A percentile compares a stretch with the other conserved stretches of the same genome.
These are phyloP conservation scores for Bothriochloa decipiens DNA, from an alignment of 176 grass and related monocot genomes.

Conservation along the genomic window DNA sequence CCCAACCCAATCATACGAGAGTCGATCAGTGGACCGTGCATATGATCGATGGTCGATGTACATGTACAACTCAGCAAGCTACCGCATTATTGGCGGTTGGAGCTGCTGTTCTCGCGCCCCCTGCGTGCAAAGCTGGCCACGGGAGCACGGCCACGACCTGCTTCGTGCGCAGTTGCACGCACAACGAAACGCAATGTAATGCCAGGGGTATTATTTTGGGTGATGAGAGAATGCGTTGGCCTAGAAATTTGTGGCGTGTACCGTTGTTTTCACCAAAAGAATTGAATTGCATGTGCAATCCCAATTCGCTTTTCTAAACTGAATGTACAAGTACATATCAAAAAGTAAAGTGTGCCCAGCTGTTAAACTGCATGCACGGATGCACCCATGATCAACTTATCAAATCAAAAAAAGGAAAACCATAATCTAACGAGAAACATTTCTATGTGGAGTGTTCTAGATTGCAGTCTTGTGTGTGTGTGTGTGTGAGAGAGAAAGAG, in stretches of 20 bases:
- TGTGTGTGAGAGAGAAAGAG: too few relatives aligned
- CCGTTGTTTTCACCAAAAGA: not conserved
- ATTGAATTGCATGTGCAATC: not conserved
- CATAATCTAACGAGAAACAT: too few relatives aligned
- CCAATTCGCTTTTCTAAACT: not conserved
- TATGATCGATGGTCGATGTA: not conserved
- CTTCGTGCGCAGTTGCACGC: slow-evolving; percentile 25
- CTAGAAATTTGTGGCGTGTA: not conserved
- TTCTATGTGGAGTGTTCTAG: too few relatives aligned
- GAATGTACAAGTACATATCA: not conserved
- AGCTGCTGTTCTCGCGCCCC: not conserved
- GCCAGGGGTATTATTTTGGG: not conserved
- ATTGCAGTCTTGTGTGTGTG: too few relatives aligned
- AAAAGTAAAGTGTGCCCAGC: not conserved
- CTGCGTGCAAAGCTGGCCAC: slow-evolving; percentile 31
- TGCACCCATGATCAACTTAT: too few relatives aligned
- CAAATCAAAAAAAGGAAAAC: too few relatives aligned
- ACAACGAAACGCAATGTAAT: too few relatives aligned
- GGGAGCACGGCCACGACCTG: not conserved
- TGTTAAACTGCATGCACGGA: too few relatives aligned
- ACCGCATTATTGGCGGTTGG: slow-evolving; percentile 45
- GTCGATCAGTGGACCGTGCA: slow-evolving; percentile 29
- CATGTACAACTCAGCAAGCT: slow-evolving; percentile 38
- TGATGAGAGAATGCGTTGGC: not conserved
- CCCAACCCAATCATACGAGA: slow-evolving; percentile 42